Conservation (phyloP, 495 filamentous ascomycete genomes). For the Penicillium silybi region DNA sequence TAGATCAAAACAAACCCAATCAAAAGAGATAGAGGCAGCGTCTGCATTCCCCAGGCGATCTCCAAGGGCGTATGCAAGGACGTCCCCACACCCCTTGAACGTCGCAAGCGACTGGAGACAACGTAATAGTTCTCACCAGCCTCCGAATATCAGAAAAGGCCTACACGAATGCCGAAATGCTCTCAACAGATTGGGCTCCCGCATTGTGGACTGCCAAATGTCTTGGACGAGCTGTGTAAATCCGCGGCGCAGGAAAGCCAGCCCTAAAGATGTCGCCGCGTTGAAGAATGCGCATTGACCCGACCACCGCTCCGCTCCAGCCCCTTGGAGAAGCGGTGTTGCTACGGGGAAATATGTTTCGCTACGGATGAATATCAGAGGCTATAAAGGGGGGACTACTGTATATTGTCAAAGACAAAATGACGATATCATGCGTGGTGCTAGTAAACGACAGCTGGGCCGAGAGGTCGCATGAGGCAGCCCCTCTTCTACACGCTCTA, state of each 20-base stretch:
- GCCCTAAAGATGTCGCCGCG: not conserved
- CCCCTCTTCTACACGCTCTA: slow-evolving; percentile 5
- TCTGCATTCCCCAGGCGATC: slow-evolving; percentile 14
- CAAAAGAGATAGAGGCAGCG: not conserved
- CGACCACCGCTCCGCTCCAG: not conserved
- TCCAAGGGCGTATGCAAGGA: slow-evolving; percentile 24
- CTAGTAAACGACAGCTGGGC: not conserved
- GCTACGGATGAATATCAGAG: not conserved
- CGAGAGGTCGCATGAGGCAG: not conserved
- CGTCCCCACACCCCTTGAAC: slow-evolving; percentile 9
- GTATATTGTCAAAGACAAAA: not conserved
- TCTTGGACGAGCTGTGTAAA: not conserved
- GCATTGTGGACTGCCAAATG: not conserved
- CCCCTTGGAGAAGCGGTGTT: not conserved
- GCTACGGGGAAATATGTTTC: not conserved
- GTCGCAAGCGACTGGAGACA: not conserved
- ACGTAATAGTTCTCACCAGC: not conserved
- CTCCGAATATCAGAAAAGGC: not conserved
- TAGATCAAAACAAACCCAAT: slow-evolving; percentile 16
- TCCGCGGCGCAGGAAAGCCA: not conserved
- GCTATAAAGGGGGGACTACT: not conserved
- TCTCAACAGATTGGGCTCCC: not conserved
- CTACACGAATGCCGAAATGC: not conserved
- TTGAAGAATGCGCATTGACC: not conserved
- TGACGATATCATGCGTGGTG: not conserved